Evolutionary conservation across 805 yeast genomes (phyloP).

Genomic region (Spathaspora hagerdaliae): DNA sequence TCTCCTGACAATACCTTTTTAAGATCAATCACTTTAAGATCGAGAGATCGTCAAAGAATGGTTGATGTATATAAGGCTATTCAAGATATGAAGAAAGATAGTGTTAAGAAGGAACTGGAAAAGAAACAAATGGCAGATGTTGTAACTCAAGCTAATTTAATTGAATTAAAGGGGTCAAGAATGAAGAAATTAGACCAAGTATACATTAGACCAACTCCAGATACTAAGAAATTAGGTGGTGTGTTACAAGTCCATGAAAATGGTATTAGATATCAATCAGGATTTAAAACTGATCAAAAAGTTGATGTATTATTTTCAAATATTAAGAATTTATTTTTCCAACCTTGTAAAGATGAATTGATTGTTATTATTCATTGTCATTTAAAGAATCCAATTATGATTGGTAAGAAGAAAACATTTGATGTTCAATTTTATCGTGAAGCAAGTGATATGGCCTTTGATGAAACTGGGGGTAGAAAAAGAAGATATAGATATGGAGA

Average conservation of each 20-base stretch:
- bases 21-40: constrained; percentile 81
- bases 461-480: constrained; percentile 93
- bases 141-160: constrained; percentile 82
- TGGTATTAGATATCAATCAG: constrained; percentile 90
- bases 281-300: constrained; percentile 77
- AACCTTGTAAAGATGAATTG: constrained; percentile 92
- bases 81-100: constrained; percentile 86
- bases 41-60: constrained; percentile 89
- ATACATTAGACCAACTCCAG: constrained; percentile 92
- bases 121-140: constrained; percentile 91
- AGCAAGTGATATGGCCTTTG: constrained; percentile 93
- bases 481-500: constrained; percentile 90
- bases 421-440: constrained; percentile 96
- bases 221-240: constrained; percentile 93
- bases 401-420: constrained; percentile 92
- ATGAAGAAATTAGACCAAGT: constrained; percentile 85
- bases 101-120: constrained; percentile 86
- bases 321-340: constrained; percentile 90
- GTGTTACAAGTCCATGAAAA: constrained; percentile 88
- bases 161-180: constrained; percentile 79
- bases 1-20: constrained; percentile 81
- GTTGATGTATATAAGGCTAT: constrained; percentile 84
- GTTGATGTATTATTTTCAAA: constrained; percentile 87
- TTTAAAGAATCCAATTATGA: constrained; percentile 86
- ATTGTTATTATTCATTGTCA: constrained; percentile 91